Base-by-base conservation (phyloP, 163 green algal species). In the Trebouxia gelatinosa region DNA sequence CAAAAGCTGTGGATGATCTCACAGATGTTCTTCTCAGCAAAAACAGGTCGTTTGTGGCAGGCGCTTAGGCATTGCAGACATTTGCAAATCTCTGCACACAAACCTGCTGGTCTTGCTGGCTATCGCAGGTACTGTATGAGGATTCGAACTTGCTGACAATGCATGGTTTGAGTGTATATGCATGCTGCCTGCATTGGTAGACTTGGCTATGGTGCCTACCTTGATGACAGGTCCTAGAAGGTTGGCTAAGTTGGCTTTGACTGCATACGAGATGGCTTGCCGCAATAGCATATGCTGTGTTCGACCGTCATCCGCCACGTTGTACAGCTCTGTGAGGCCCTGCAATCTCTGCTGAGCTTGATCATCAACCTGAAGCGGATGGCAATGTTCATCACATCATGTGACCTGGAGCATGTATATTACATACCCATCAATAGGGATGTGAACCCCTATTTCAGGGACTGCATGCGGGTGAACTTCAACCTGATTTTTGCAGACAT, bases 311-410 rank as follows among this genome's bases (percentile, higher is more conserved):
- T 59, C 51, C 6, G 85, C 59, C 2, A 81, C 79, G 64, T 90
- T 90, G 74, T 86, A 87, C 38, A 90, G 79, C 23, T 85, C 78
- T 40, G 86, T 80, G 6, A 90, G 74, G 34, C 74, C 79, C 48
- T 81, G 74, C 40, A 90, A 77, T 54, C 85, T 83, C 74, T 72
- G 78, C 43, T 90, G 84, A 9, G 84, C 75, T 39, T 84, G 70
- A 6, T 70, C 35, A 48, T 86, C 78, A 4, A 67, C 59, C 68
- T 81, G 71, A 28, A 54, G 19, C 2, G 51, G n/a, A 37, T n/a
- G n/a, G n/a, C n/a, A n/a, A 26, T 50, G 65, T 21, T 21, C 17
- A 50, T 23, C 9, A 29, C 13, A 74, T 21, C n/a, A 26, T 19
- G 34, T 29, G 65, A 29, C 65, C 17, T 16, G 11, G 7, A 50